These are phyloP conservation scores for Sanghuangporus sanghuang DNA, from an alignment of 1,284 basidiomycete species.

Conservation along the genomic window DNA sequence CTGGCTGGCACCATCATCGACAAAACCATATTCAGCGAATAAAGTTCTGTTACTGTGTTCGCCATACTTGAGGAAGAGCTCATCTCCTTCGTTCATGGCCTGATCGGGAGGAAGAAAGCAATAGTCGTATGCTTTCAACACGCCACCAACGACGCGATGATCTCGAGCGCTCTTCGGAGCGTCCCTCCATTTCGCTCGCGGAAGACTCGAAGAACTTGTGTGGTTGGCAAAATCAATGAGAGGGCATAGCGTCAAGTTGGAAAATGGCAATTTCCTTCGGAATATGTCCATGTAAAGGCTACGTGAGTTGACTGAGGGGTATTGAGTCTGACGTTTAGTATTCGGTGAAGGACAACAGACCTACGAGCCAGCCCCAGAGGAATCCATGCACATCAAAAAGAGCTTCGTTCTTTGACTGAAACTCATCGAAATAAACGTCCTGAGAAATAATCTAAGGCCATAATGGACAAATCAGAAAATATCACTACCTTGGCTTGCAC, in stretches of 20 bases:
- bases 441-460: background rate
- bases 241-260: conserved; percentile 82
- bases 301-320: conserved; percentile 73
- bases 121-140: conserved; percentile 37
- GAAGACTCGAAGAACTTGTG: conserved; percentile 28
- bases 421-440: background rate
- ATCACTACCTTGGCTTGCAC: conserved; percentile 48
- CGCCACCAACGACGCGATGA: conserved; percentile 12
- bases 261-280: conserved; percentile 42
- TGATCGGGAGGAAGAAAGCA: conserved; percentile 43
- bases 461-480: background rate
- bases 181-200: conserved; percentile 36
- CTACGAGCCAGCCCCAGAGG: conserved; percentile 86
- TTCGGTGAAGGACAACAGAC: conserved; percentile 31
- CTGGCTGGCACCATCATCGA: conserved; percentile 31
- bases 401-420: background rate
- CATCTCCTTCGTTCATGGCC: conserved; percentile 43
- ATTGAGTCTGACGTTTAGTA: conserved; percentile 8
- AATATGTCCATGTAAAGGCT: conserved; percentile 76
- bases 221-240: conserved; percentile 88
- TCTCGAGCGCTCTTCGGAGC: background rate
- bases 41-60: conserved; percentile 66
- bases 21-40: conserved; percentile 85
- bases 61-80: conserved; percentile 75
- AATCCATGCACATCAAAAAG: conserved; percentile 35